phyloP scores from a whole-genome alignment of 495 filamentous ascomycete species.

The Glonium stellatum region DNA sequence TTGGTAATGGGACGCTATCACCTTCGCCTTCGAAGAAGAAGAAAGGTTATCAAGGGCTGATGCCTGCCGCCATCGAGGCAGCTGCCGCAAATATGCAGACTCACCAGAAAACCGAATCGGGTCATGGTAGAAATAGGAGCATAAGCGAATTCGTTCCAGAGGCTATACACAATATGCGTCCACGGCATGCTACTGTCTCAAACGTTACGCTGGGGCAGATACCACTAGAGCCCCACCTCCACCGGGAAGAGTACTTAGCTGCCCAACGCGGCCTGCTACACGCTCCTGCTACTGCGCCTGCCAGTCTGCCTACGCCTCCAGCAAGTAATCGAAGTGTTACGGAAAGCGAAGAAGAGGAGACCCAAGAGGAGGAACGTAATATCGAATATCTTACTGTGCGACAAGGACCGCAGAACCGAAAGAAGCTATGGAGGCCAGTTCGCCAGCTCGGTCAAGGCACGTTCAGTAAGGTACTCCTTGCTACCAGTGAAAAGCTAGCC shows the following conservation, averaged over 20 bases:
- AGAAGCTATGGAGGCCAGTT: slow-evolving; percentile 65
- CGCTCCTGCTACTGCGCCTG: slow-evolving; percentile 27
- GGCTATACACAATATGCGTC: slow-evolving; percentile 54
- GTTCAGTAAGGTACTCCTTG: slow-evolving; percentile 88
- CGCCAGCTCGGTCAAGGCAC: slow-evolving; percentile 83
- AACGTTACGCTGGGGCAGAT: slow-evolving; percentile 17
- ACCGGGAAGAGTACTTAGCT: slow-evolving; percentile 75
- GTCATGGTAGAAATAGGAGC: slow-evolving; percentile 64
- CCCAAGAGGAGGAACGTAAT: slow-evolving; percentile 42
- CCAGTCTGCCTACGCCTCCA: slow-evolving; percentile 60
- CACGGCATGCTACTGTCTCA: slow-evolving; percentile 65
- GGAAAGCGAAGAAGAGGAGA: slow-evolving; percentile 42
- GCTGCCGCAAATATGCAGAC: slow-evolving; percentile 33
- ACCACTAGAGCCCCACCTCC: slow-evolving; percentile 43
- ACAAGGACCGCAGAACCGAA: slow-evolving; percentile 48
- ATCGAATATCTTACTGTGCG: slow-evolving; percentile 58
- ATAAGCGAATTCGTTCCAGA: slow-evolving; percentile 82
- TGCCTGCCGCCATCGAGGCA: slow-evolving; percentile 31
- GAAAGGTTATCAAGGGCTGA: slow-evolving; percentile 26
- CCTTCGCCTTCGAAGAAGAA: slow-evolving; percentile 29
- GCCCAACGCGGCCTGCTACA: slow-evolving; percentile 61
- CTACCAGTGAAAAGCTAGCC: slow-evolving; percentile 52
- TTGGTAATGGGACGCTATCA: slow-evolving; percentile 21
- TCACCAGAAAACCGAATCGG: slow-evolving; percentile 36
- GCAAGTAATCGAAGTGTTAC: slow-evolving; percentile 48